These are phyloP conservation scores for Marasmius fiardii DNA, from an alignment of 1,284 basidiomycete genomes.

Conservation along the genomic window DNA sequence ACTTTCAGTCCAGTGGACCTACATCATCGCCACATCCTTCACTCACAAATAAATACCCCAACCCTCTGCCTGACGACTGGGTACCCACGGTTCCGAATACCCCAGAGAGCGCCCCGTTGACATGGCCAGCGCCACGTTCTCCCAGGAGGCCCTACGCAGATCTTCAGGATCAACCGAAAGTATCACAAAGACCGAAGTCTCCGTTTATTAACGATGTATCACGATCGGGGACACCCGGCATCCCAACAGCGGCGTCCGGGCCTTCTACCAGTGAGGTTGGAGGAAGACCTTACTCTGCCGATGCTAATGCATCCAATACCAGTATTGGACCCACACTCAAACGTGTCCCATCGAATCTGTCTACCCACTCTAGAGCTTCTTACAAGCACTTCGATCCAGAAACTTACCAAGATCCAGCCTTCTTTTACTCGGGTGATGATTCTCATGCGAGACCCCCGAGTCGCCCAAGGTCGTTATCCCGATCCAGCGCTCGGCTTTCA, in stretches of 20 bases:
- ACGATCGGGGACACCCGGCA: not conserved
- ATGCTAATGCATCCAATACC: not conserved
- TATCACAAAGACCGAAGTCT: not conserved
- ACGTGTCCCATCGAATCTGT: constrained; percentile 26
- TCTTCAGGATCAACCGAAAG: not conserved
- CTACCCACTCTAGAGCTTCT: constrained; percentile 27
- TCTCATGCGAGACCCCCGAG: not conserved
- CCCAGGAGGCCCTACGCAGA: not conserved
- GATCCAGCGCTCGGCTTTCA: not conserved
- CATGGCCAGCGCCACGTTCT: not conserved
- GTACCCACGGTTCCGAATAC: constrained; percentile 13
- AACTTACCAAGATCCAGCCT: constrained; percentile 33
- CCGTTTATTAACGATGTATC: not conserved
- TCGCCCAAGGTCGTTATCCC: not conserved
- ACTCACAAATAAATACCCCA: not conserved
- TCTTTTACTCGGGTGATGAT: constrained; percentile 1
- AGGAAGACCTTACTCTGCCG: not conserved
- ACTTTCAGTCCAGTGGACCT: not conserved
- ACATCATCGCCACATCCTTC: not conserved
- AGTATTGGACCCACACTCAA: constrained; percentile 13
- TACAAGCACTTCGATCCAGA: constrained; percentile 29
- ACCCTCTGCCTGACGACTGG: not conserved
- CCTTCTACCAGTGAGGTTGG: too few relatives aligned
- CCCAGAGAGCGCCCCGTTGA: constrained; percentile 1
- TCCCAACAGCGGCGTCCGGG: too few relatives aligned